These are phyloP conservation scores for Dimocarpus longan DNA, from an alignment of 345 rosid species.

Conservation along the genomic window DNA sequence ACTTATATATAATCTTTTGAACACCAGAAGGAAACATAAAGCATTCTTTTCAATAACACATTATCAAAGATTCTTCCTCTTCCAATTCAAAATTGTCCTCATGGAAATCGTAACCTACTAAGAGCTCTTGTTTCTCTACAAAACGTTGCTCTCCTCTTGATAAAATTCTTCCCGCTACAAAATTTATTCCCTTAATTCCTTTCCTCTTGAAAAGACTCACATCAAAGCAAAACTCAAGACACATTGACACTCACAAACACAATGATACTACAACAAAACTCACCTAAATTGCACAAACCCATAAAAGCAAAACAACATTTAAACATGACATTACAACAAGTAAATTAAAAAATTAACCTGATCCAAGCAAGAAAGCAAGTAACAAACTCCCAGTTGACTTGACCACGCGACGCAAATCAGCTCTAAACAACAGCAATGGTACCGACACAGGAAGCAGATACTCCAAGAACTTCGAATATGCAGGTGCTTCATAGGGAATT, in stretches of 20 bases:
- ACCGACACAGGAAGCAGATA: slow-evolving; percentile 72
- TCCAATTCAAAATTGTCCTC: too few species aligned
- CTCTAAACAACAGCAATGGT: slow-evolving; percentile 76
- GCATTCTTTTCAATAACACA: not conserved
- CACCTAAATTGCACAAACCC: not conserved
- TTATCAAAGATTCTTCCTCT: too few species aligned
- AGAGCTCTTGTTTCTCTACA: too few species aligned
- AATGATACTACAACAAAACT: too few species aligned
- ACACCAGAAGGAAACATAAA: not conserved
- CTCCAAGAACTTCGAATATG: slow-evolving; percentile 60
- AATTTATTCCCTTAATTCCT: too few species aligned
- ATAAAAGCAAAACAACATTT: not conserved
- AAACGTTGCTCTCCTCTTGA: too few species aligned
- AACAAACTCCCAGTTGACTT: slow-evolving; percentile 68
- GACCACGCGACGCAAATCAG: slow-evolving; percentile 67
- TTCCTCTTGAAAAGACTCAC: too few species aligned
- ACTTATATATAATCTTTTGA: too few species aligned
- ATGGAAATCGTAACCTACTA: too few species aligned
- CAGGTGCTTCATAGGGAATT: slow-evolving; percentile 60
- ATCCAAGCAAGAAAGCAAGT: slow-evolving; percentile 76
- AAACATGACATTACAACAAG: not conserved
- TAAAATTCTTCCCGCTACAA: too few species aligned
- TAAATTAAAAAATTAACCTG: slow-evolving; percentile 38
- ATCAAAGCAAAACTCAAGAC: too few species aligned
- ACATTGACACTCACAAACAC: too few species aligned